Evolutionary conservation across 1,284 basidiomycete genomes (phyloP).

Genomic region (Trichosporon ovoides): DNA sequence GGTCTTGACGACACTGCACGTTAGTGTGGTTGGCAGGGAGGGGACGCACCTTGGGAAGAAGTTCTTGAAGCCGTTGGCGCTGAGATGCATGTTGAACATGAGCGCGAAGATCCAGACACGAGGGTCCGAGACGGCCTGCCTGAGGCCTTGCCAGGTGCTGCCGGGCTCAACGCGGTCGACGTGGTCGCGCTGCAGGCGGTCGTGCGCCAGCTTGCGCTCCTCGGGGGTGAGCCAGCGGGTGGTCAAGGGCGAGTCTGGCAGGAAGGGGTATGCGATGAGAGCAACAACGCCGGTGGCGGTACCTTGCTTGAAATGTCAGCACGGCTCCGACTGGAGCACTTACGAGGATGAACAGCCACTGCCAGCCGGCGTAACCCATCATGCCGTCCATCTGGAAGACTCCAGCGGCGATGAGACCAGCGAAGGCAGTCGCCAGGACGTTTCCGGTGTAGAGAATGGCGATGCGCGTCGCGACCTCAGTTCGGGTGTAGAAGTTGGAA

Average conservation of each 20-base stretch:
- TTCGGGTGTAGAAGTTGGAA: conserved; percentile 43
- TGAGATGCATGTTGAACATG: conserved; percentile 29
- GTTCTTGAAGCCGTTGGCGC: conserved; percentile 34
- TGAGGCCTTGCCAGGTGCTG: conserved; percentile 29
- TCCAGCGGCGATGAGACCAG: conserved; percentile 24
- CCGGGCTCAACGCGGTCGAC: conserved; percentile 28
- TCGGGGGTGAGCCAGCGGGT: conserved; percentile 19
- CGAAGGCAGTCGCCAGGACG: conserved; percentile 25
- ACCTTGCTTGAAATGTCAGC: conserved; percentile 7
- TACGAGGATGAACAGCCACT: conserved; percentile 25
- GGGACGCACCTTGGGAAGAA: conserved; percentile 27
- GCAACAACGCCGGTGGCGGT: conserved; percentile 17
- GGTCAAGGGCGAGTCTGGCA: conserved; percentile 17
- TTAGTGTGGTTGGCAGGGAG: not conserved
- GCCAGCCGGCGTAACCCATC: conserved; percentile 23
- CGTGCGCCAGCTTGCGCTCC: conserved; percentile 19
- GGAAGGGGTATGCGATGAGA: conserved; percentile 14
- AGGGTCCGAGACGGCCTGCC: conserved; percentile 30
- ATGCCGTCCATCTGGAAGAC: conserved; percentile 20
- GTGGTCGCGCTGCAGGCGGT: conserved; percentile 24
- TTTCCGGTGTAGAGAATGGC: conserved; percentile 39
- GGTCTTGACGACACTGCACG: conserved; percentile 10
- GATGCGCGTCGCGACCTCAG: conserved; percentile 42
- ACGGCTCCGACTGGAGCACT: not conserved
- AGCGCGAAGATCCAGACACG: conserved; percentile 32